Evolutionary conservation across 306 rosid genomes (phyloP), one percentile per base, ranked within the genome.

Genomic region (Quercus engelmannii): DNA sequence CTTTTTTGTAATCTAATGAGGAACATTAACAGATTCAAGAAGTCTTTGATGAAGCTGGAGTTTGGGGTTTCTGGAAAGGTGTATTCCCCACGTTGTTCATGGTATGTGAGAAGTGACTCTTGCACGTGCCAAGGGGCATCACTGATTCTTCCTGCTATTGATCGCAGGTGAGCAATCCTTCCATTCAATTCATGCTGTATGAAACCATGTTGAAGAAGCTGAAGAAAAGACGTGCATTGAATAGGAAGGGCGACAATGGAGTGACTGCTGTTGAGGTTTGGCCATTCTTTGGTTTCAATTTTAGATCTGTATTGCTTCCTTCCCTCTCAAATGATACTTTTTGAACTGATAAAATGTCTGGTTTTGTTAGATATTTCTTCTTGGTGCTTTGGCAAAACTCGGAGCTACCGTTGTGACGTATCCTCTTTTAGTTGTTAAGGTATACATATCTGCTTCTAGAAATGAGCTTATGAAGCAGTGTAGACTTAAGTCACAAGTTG

Each of bases 341-440:
- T 67, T 71, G 54, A 71, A 77, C 77, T 86, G 67, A 87, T 73
- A 57, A 43, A 75, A 77, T 89, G 78, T 68, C 79, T 73, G 62
- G 17, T 77, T 80, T 79, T 67, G 58, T 55, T 86, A 95, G 99
- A 78, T 91, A 68, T 95, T 95, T 90, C 83, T 93, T 78, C 96
- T 95, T 68, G 98, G 99, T 69, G 99, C 99, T 43, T 71, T 95
- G 64, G 99, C 99, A 43, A 95, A 95, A 86, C 95, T 95, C 68
- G 99, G 99, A 80, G 99, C 99, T 74, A 95, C 99, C 17, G 88
- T 91, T 57, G 88, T 95, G 69, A 95, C 97, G 3, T 95, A 95
- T 89, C 99, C 99, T 75, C 91, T 95, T 59, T 80, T 95, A 69
- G 99, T 95, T 76, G 93, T 95, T 51, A 95, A 95, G 99, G 99